Base-by-base conservation (phyloP, 192 early-diverging fungal genomes). In the Phlyctochytrium bullatum region DNA sequence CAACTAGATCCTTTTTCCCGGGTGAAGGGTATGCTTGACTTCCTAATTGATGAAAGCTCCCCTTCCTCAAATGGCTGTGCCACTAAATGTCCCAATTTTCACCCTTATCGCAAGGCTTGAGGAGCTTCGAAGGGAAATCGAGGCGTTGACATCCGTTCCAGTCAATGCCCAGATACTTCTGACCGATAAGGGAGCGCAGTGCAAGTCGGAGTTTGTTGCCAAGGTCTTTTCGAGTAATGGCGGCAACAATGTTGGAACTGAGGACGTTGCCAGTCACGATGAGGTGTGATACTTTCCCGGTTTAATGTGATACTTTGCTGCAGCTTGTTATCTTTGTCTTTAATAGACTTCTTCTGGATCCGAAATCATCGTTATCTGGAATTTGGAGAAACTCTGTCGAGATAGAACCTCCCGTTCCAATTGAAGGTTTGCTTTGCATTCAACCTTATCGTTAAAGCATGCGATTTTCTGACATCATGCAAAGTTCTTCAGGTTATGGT, bases 401-500 rank as follows among this genome's bases (percentile, higher is more conserved):
- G 27, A 36, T 73, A 20, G 72, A 73, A 27, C 72, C 72, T 0
- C 72, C 65, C 60, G 72, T 73, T 12, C 65, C 72, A 23, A 34
- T 54, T 0, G 62, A 67, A 14, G n/a, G n/a, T n/a, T n/a, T n/a
- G n/a, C n/a, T n/a, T n/a, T n/a, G n/a, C n/a, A n/a, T n/a, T n/a
- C n/a, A n/a, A n/a, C n/a, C n/a, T n/a, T n/a, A n/a, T n/a, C n/a
- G n/a, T n/a, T n/a, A n/a, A n/a, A n/a, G n/a, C n/a, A n/a, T n/a
- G n/a, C n/a, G n/a, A n/a, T n/a, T n/a, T n/a, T n/a, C n/a, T n/a
- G n/a, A n/a, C n/a, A n/a, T n/a, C n/a, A n/a, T n/a, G n/a, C n/a
- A n/a, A n/a, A n/a, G 72, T 32, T 32, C 34, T 25, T 6, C 24
- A 63, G 24, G n/a, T 17, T 20, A 65, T 65, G 17, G 23, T 30